Conservation (phyloP, 495 filamentous ascomycete genomes). For the Mytilinidion resinicola region DNA sequence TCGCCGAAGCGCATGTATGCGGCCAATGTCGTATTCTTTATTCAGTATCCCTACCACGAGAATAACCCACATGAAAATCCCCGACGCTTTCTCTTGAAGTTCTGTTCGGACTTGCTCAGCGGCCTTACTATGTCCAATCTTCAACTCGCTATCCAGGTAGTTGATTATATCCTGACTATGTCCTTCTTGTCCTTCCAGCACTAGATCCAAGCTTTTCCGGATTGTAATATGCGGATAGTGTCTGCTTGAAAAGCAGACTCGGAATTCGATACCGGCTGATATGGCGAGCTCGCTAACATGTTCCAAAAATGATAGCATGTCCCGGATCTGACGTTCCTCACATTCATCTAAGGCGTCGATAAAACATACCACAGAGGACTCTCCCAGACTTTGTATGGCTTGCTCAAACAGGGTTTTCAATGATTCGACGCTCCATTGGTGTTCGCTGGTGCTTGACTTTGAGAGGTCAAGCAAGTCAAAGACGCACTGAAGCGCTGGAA, state of each 20-base stretch:
- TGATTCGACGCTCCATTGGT: constrained; percentile 13
- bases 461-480: constrained; percentile 10
- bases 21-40: constrained; percentile 14
- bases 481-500: constrained; percentile 7
- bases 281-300: constrained; percentile 4
- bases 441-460: constrained; percentile 1
- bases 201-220: constrained; percentile 29
- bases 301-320: constrained; percentile 21
- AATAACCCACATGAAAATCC: constrained; percentile 26
- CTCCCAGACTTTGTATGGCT: constrained; percentile 9
- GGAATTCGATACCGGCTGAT: constrained; percentile 6
- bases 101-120: constrained; percentile 12
- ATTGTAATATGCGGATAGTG: constrained; percentile 46
- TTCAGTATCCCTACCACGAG: constrained; percentile 22
- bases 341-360: constrained; percentile 25
- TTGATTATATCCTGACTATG: constrained; percentile 16
- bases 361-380: constrained; percentile 10
- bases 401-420: constrained; percentile 5
- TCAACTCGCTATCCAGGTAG: constrained; percentile 16
- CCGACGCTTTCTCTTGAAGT: constrained; percentile 15
- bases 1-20: constrained; percentile 7
- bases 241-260: constrained; percentile 45
- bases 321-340: constrained; percentile 14
- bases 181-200: constrained; percentile 29
- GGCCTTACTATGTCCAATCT: constrained; percentile 10